phyloP scores from a whole-genome alignment of 805 yeast species.

The Pichia nanzhaoensis region DNA sequence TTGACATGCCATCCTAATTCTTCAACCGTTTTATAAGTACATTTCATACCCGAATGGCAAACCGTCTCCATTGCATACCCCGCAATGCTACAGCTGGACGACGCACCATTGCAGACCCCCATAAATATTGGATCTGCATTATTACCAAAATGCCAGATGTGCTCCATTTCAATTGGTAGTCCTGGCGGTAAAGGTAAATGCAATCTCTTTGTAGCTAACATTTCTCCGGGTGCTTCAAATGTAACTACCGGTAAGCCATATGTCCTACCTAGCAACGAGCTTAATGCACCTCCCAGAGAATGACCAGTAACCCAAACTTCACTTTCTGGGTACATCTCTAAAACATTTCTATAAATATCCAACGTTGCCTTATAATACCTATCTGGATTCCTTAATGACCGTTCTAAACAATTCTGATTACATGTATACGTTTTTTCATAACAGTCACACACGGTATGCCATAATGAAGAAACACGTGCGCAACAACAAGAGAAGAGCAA shows the following conservation, averaged over 20 bases:
- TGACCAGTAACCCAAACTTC: slow-evolving; percentile 92
- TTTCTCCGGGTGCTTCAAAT: slow-evolving; percentile 91
- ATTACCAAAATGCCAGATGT: slow-evolving; percentile 93
- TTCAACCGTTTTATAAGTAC: slow-evolving; percentile 82
- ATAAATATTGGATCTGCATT: slow-evolving; percentile 94
- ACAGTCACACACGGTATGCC: slow-evolving; percentile 96
- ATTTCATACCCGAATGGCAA: slow-evolving; percentile 85
- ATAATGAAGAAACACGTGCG: slow-evolving; percentile 81
- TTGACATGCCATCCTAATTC: slow-evolving; percentile 91
- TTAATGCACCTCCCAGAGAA: slow-evolving; percentile 86
- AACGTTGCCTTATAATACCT: slow-evolving; percentile 75
- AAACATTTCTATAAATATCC: slow-evolving; percentile 70
- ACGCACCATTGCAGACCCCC: slow-evolving; percentile 96
- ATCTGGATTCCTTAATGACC: slow-evolving; percentile 65
- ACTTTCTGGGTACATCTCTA: slow-evolving; percentile 56
- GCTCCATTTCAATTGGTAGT: slow-evolving; percentile 65
- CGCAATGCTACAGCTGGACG: slow-evolving; percentile 79
- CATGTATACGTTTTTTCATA: slow-evolving; percentile 79
- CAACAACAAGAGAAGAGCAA: slow-evolving; percentile 91
- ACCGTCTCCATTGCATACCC: slow-evolving; percentile 97
- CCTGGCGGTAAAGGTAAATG: slow-evolving; percentile 95
- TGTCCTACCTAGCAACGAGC: slow-evolving; percentile 77
- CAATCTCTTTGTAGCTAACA: slow-evolving; percentile 71
- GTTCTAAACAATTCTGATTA: slow-evolving; percentile 79
- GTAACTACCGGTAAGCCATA: slow-evolving; percentile 86